phyloP scores from a whole-genome alignment of 345 rosid genomes.

The Camelina sativa region DNA sequence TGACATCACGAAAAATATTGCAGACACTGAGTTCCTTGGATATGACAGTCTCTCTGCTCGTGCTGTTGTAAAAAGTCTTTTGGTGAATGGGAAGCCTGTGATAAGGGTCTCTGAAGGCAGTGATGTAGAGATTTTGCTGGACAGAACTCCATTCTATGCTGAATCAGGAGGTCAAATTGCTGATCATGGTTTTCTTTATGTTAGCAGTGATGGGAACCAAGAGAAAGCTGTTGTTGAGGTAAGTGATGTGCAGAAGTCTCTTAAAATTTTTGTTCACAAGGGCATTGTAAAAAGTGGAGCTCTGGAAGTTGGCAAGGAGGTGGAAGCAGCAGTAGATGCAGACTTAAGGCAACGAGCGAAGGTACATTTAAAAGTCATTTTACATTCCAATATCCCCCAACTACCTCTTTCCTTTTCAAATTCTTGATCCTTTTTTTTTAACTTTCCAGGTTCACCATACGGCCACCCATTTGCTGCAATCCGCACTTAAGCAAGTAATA shows the following conservation, averaged over 20 bases:
- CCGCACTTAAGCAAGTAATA: conserved; percentile 86
- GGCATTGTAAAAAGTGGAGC: conserved; percentile 75
- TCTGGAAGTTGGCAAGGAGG: conserved; percentile 88
- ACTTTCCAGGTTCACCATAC: conserved; percentile 90
- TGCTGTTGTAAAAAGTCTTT: conserved; percentile 73
- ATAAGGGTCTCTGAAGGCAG: conserved; percentile 79
- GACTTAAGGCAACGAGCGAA: conserved; percentile 79
- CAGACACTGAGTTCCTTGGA: conserved; percentile 85
- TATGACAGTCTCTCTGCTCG: conserved; percentile 71
- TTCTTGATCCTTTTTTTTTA: conserved; percentile 19
- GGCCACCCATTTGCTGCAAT: conserved; percentile 93
- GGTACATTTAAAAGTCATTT: conserved; percentile 51
- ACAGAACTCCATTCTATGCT: conserved; percentile 93
- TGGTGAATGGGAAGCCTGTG: conserved; percentile 82
- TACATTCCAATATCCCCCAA: conserved; percentile 7
- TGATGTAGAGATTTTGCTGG: conserved; percentile 82
- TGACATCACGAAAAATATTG: conserved; percentile 54
- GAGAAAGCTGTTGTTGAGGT: conserved; percentile 73
- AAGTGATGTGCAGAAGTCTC: conserved; percentile 82
- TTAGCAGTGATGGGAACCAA: conserved; percentile 55
- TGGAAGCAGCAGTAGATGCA: conserved; percentile 84
- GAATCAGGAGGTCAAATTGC: conserved; percentile 98
- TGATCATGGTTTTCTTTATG: conserved; percentile 75
- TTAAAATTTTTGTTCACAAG: conserved; percentile 76
- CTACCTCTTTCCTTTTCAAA: conserved; percentile 13